Base-by-base conservation (phyloP, 108 stramenopile species). In the Cyclotella choctawhatcheeana region DNA sequence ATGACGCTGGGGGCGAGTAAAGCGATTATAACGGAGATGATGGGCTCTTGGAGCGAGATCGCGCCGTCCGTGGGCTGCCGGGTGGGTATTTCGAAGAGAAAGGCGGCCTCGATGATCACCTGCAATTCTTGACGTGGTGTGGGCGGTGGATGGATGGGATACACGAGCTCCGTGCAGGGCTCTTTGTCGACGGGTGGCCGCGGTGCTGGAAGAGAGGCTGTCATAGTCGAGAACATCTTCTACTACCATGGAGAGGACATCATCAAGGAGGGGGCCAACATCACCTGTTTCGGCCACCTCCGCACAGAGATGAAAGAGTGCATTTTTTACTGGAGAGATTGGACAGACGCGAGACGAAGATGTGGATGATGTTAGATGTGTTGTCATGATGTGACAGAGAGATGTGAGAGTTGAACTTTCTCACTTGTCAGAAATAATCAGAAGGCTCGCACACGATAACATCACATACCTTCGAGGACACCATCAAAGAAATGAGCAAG, bases 241-340 rank as follows among this genome's bases (percentile, higher is more conserved):
- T 27, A 67, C 35, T 0, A 74, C 12, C 64, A 74, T 30, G 5
- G 53, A 40, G 12, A 74, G 5, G 16, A 74, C 65, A 54, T 65
- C 65, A 13, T 74, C 54, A 20, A 74, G 53, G 30, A 26, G 51
- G 22, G 73, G 73, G 26, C 61, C 51, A 21, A 27, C 50, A 20
- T 30, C 52, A 25, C 73, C 65, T 48, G 64, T 58, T 10, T 53
- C 55, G 5, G 34, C 58, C 16, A 37, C 27, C 65, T 65, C 64
- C 0, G 54, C 65, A 20, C 73, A 74, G 30, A 74, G 64, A 32
- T 65, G 64, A 32, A 74, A 74, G 12, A 74, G 50, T 31, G 65
- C 73, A 54, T 74, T 74, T 24, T 74, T 74, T 22, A 64, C 73
- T 71, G 37, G 1, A 18, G n/a, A n/a, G n/a, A n/a, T n/a, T n/a